Evolutionary conservation across 768 basidiomycete species (phyloP).

Genomic region (Boletus rubropictus): DNA sequence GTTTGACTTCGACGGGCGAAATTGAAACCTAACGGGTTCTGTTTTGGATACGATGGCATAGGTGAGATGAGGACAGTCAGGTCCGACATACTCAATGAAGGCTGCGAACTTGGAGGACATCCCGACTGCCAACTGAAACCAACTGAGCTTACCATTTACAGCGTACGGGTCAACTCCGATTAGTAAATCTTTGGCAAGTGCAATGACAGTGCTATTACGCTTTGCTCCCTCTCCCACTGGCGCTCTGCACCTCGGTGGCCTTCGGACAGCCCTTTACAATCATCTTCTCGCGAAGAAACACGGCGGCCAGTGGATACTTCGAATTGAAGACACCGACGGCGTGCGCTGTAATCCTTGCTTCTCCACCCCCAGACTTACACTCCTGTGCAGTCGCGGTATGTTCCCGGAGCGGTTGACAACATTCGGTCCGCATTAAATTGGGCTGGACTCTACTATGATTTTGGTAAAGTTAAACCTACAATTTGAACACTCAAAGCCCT

Average conservation of each 20-base stretch:
- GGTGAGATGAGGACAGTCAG: constrained; percentile 32
- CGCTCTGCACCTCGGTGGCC: constrained; percentile 86
- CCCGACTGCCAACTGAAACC: background rate
- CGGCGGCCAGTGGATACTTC: constrained; percentile 83
- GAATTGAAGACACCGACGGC: constrained; percentile 93
- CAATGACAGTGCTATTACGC: constrained; percentile 60
- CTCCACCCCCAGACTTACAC: background rate
- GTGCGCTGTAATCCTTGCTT: constrained; percentile 41
- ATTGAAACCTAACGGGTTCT: constrained; percentile 24
- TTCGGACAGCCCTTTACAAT: constrained; percentile 92
- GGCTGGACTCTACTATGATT: constrained; percentile 90
- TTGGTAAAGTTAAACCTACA: constrained; percentile 47
- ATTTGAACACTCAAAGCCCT: background rate
- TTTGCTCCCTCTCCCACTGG: constrained; percentile 99
- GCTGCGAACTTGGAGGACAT: background rate
- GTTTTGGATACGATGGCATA: constrained; percentile 23
- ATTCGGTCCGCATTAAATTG: constrained; percentile 74
- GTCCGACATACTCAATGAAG: constrained; percentile 22
- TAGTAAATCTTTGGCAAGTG: too few species aligned
- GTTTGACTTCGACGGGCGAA: constrained; percentile 27
- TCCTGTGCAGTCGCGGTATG: constrained; percentile 58
- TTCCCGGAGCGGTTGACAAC: constrained; percentile 79
- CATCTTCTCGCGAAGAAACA: constrained; percentile 76
- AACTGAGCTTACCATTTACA: background rate
- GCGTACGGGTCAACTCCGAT: background rate